Evolutionary conservation across 164 flowering plant genomes (phyloP), one percentile per base, ranked within the genome.

Genomic region (Magnolia sinica): DNA sequence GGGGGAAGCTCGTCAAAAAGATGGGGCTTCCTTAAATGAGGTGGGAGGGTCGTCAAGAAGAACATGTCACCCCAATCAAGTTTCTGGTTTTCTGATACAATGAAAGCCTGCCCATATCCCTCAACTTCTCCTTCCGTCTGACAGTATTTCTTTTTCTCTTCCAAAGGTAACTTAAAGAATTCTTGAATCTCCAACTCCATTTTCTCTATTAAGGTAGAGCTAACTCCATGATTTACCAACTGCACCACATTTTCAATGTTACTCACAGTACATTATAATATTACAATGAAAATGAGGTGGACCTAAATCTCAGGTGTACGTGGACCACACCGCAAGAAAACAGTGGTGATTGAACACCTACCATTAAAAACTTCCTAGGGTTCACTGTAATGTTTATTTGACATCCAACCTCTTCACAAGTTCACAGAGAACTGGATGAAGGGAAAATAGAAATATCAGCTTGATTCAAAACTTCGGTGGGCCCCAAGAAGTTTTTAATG

Each of bases 51-150:
- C 49, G 69, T 4, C 45, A 87, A 78, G 68, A 72, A 81, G 50
- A 85, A 76, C 86, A 87, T 79, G 81, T 88, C 91, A 4, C 78
- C 84, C 92, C 90, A 89, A 18, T 89, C 89, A 55, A 89, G 90
- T 74, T 86, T 87, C 61, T 84, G 89, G 31, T 88, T 87, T 49
- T 88, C 85, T 24, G 89, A 84, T 1, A 84, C 63, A 19, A 88
- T 85, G 70, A 86, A 85, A 14, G 87, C 85, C 70, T 89, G 89
- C 2, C 90, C 92, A 81, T 81, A 88, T 51, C 91, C 91, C 79
- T 90, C 88, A 7, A 85, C 63, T 66, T 9, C 71, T 13, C 84
- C 81, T 13, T 84, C 83, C 22, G 7, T 61, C 80, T 84, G 88
- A 18, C 77, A 79, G 73, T 74, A 82, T n/a, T 67, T 81, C 77